Conservation (phyloP, 148 eudicot species). For the Vaccinium macrocarpon region DNA sequence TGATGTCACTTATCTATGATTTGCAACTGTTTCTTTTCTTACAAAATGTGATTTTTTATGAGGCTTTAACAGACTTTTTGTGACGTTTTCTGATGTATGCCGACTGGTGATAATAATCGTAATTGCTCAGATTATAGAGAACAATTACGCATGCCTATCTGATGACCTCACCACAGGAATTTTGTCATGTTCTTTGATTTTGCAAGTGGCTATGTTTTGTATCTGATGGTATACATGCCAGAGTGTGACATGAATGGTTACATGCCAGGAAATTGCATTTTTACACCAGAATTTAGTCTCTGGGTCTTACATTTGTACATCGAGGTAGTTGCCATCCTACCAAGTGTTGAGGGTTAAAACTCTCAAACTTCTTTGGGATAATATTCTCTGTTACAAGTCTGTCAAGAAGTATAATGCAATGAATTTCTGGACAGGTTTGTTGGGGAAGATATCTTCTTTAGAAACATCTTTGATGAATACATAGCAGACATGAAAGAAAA, state of each 20-base stretch:
- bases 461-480: conserved; percentile 67
- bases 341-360: not conserved
- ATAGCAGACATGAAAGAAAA: conserved; percentile 62
- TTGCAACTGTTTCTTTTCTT: not conserved
- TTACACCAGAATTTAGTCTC: not conserved
- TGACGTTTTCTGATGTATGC: not conserved
- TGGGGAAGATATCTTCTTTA: conserved; percentile 58
- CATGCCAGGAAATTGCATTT: not conserved
- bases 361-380: not conserved
- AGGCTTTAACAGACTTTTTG: not conserved
- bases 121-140: not conserved
- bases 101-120: not conserved
- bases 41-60: not conserved
- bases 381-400: conserved; percentile 5
- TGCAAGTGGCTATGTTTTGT: not conserved
- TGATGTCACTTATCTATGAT: not conserved
- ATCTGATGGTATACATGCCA: not conserved
- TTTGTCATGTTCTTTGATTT: not conserved
- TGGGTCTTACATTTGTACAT: not conserved
- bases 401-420: not conserved
- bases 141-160: not conserved
- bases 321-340: not conserved
- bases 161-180: not conserved
- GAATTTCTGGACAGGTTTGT: conserved; percentile 44
- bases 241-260: not conserved